phyloP scores from a whole-genome alignment of 2,329 filamentous ascomycete genomes.

The Botrytis medusae region DNA sequence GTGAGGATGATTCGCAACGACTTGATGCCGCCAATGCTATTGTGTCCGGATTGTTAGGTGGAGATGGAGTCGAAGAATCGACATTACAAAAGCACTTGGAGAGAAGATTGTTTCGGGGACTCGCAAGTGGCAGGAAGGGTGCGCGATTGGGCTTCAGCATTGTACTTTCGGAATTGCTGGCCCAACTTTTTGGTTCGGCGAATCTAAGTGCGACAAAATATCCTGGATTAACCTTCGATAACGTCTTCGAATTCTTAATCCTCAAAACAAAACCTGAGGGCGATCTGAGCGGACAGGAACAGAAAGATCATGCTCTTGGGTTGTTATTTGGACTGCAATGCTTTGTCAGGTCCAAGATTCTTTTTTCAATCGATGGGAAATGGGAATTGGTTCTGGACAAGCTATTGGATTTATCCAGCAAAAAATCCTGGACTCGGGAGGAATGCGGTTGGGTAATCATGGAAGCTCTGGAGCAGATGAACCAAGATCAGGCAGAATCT shows the following conservation, averaged over 20 bases:
- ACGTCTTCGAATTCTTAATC: constrained; percentile 52
- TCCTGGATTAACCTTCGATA: constrained; percentile 57
- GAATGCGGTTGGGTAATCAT: constrained; percentile 84
- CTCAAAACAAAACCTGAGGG: constrained; percentile 56
- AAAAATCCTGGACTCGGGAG: constrained; percentile 85
- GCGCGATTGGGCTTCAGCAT: constrained; percentile 87
- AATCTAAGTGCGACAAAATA: constrained; percentile 49
- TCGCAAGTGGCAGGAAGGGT: constrained; percentile 87
- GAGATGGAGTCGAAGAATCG: constrained; percentile 50
- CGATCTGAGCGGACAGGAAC: constrained; percentile 67
- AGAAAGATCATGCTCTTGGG: constrained; percentile 81
- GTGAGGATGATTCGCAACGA: constrained; percentile 56
- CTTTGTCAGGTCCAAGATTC: constrained; percentile 74
- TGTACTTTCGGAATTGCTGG: constrained; percentile 78
- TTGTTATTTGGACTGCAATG: constrained; percentile 85
- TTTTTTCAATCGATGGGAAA: constrained; percentile 59
- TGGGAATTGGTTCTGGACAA: constrained; percentile 71
- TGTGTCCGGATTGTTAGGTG: constrained; percentile 54
- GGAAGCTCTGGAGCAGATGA: constrained; percentile 65
- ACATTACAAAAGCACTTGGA: constrained; percentile 60
- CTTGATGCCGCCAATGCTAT: constrained; percentile 60
- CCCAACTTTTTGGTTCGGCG: constrained; percentile 62
- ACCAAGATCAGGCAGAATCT: constrained; percentile 54
- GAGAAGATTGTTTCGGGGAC: constrained; percentile 75
- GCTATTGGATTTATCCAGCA: constrained; percentile 70